Evolutionary conservation across 768 basidiomycete species (phyloP).

Genomic region (Crucibulum laeve): DNA sequence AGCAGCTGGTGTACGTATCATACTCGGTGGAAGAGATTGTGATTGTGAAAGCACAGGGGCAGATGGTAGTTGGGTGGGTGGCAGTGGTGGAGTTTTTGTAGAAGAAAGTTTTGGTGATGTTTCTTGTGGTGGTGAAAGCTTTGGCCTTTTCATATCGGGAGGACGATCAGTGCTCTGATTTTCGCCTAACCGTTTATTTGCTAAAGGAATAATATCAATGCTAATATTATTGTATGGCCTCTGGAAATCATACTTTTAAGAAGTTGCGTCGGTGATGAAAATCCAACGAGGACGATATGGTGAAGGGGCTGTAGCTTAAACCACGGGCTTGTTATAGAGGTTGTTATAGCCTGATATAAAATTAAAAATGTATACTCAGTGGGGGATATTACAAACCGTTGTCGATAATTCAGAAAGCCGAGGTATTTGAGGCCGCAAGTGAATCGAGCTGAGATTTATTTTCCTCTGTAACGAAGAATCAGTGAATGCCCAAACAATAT

Average conservation of each 20-base stretch:
- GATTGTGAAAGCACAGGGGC: too few species aligned
- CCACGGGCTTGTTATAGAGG: slow-evolving; percentile 38
- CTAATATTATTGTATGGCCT: background rate
- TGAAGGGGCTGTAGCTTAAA: slow-evolving; percentile 47
- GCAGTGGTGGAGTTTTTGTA: too few species aligned
- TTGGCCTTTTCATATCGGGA: too few species aligned
- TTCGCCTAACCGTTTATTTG: too few species aligned
- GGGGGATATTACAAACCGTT: slow-evolving; percentile 29
- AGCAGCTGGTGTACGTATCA: slow-evolving; percentile 2
- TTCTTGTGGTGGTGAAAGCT: too few species aligned
- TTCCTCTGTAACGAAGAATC: slow-evolving; percentile 41
- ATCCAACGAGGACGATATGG: slow-evolving; percentile 42
- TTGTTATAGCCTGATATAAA: background rate
- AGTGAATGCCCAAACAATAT: background rate
- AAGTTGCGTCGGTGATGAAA: slow-evolving; percentile 31
- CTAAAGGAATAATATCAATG: too few species aligned
- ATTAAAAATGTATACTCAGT: too few species aligned
- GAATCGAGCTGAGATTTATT: slow-evolving; percentile 52
- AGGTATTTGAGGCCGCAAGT: slow-evolving; percentile 35
- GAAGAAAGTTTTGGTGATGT: too few species aligned
- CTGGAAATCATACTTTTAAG: background rate
- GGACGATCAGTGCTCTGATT: too few species aligned
- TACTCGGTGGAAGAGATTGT: background rate
- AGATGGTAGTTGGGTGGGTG: too few species aligned
- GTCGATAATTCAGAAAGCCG: slow-evolving; percentile 48